These are phyloP conservation scores for Aspergillus mulundensis DNA, from an alignment of 495 filamentous ascomycete genomes.

Conservation along the genomic window DNA sequence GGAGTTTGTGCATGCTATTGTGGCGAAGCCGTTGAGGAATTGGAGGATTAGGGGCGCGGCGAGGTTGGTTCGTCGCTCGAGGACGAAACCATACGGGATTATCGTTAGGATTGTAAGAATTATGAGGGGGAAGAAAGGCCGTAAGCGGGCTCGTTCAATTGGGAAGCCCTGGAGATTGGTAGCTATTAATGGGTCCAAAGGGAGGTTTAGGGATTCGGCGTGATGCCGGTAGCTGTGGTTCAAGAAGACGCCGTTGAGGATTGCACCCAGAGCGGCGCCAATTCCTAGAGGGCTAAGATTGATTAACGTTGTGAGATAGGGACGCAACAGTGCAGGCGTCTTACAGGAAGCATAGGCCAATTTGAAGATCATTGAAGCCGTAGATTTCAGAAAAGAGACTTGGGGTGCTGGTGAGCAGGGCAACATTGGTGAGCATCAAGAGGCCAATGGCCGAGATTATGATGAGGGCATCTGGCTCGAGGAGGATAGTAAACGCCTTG, in stretches of 20 bases:
- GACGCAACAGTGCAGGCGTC: too few species aligned
- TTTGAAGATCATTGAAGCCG: slow-evolving; percentile 60
- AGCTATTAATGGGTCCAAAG: slow-evolving; percentile 43
- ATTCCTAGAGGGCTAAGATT: slow-evolving; percentile 48
- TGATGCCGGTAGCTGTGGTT: slow-evolving; percentile 55
- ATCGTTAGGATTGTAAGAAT: slow-evolving; percentile 34
- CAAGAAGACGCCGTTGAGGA: slow-evolving; percentile 52
- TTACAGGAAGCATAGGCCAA: slow-evolving; percentile 51
- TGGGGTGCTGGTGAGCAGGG: slow-evolving; percentile 48
- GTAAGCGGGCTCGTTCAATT: slow-evolving; percentile 54
- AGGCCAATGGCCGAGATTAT: slow-evolving; percentile 54
- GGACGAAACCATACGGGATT: slow-evolving; percentile 56
- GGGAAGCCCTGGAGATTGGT: slow-evolving; percentile 53
- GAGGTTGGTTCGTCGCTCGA: slow-evolving; percentile 42
- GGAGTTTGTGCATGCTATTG: slow-evolving; percentile 48
- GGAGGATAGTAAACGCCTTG: slow-evolving; percentile 54
- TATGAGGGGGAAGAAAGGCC: slow-evolving; percentile 45
- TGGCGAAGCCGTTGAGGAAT: slow-evolving; percentile 51
- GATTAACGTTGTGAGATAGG: background rate
- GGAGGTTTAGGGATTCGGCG: slow-evolving; percentile 43
- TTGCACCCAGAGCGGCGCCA: slow-evolving; percentile 50
- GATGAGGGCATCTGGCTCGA: slow-evolving; percentile 60
- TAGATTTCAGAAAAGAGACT: slow-evolving; percentile 61
- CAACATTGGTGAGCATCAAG: slow-evolving; percentile 50
- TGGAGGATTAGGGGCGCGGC: slow-evolving; percentile 51